These are phyloP conservation scores for Hibiscus tridactylites DNA, from an alignment of 345 rosid species.

Conservation along the genomic window DNA sequence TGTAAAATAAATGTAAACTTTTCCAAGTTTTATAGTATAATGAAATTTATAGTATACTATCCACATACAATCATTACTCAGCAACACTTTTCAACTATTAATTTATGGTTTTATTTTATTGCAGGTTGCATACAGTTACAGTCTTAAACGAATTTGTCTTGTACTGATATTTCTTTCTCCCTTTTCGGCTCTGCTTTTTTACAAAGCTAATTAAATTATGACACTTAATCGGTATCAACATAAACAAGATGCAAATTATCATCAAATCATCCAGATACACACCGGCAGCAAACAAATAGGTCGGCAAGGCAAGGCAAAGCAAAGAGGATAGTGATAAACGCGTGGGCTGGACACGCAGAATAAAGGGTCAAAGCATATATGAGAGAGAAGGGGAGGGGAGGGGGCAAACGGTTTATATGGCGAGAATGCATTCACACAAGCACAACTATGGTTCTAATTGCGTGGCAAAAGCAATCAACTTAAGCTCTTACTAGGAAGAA, in stretches of 20 bases:
- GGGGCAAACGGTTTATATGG: slow-evolving; percentile 20
- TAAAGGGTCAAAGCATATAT: background rate
- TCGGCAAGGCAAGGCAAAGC: slow-evolving; percentile 23
- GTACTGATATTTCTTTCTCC: background rate
- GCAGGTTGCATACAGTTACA: background rate
- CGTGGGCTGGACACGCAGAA: background rate
- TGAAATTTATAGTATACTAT: background rate
- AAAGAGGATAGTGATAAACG: slow-evolving; percentile 4
- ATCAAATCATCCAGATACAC: background rate
- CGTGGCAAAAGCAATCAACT: slow-evolving; percentile 26
- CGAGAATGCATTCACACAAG: slow-evolving; percentile 25
- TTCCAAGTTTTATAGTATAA: background rate
- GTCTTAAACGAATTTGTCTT: slow-evolving; percentile 3
- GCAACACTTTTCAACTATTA: background rate
- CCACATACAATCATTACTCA: background rate
- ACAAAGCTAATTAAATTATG: background rate
- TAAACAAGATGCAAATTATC: slow-evolving; percentile 1
- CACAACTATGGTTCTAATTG: slow-evolving; percentile 27
- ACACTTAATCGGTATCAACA: background rate
- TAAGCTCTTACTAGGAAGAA: slow-evolving; percentile 3
- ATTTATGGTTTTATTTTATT: background rate
- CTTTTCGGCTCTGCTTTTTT: background rate
- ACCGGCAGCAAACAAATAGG: slow-evolving; percentile 11
- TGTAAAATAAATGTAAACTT: slow-evolving; percentile 9
- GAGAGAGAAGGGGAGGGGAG: background rate